Evolutionary conservation across 129 eudicot species (phyloP).

Genomic region (Ambrosia artemisiifolia): DNA sequence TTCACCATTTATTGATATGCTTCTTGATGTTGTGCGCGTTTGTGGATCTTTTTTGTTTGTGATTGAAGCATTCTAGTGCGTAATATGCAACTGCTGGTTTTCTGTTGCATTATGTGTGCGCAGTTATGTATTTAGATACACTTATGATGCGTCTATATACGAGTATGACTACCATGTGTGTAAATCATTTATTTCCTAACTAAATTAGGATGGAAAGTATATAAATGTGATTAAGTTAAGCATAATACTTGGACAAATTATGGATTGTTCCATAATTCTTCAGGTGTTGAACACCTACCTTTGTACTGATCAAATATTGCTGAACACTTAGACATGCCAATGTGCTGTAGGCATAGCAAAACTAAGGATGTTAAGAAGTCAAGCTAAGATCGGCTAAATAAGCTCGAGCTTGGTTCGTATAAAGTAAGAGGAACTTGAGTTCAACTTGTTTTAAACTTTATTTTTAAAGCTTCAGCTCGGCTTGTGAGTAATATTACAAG

Average conservation of each 20-base stretch:
- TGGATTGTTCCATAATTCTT: constrained; percentile 8
- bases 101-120: constrained; percentile 4
- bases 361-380: not conserved
- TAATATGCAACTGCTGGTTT: constrained; percentile 6
- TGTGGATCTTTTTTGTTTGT: not conserved
- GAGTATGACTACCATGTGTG: not conserved
- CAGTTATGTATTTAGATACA: not conserved
- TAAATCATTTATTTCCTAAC: constrained; percentile 5
- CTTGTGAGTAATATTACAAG: not conserved
- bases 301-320: constrained; percentile 8
- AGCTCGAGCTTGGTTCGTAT: not conserved
- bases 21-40: not conserved
- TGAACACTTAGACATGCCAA: not conserved
- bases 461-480: not conserved
- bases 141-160: constrained; percentile 1
- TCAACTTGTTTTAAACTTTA: not conserved
- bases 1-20: not conserved
- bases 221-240: not conserved
- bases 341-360: not conserved
- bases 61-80: not conserved
- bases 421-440: not conserved
- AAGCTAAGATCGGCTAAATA: not conserved
- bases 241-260: not conserved
- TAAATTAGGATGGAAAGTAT: not conserved
- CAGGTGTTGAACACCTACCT: constrained; percentile 10